A percentile compares a stretch with the other conserved stretches of the same genome.
phyloP scores from a whole-genome alignment of 768 basidiomycete genomes.

The Glaciozyma antarctica region DNA sequence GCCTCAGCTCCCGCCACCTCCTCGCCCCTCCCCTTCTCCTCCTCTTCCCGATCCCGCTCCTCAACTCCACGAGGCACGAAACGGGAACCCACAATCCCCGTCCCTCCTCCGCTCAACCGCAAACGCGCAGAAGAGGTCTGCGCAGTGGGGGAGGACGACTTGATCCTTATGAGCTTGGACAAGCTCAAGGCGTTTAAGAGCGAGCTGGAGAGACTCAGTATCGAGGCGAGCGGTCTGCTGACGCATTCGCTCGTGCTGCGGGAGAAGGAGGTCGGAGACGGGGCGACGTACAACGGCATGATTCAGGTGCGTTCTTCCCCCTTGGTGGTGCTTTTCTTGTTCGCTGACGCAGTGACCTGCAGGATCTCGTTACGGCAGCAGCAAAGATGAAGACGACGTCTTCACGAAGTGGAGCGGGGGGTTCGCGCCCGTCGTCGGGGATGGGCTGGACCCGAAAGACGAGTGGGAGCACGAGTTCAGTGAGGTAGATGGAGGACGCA shows the following conservation, averaged over 20 bases:
- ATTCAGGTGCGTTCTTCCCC: constrained; percentile 18
- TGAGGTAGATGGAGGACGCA: neutral
- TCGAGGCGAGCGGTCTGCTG: constrained; percentile 26
- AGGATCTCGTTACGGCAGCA: constrained; percentile 28
- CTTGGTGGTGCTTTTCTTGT: too few species aligned
- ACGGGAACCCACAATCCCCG: neutral
- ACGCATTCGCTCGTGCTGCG: constrained; percentile 28
- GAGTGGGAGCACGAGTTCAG: neutral
- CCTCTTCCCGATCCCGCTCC: constrained; percentile 8
- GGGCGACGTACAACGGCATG: constrained; percentile 31
- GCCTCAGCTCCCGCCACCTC: constrained; percentile 9
- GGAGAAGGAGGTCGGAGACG: constrained; percentile 30
- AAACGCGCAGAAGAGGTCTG: constrained; percentile 11
- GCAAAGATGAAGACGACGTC: constrained; percentile 27
- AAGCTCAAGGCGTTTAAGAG: constrained; percentile 6
- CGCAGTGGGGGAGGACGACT: constrained; percentile 15
- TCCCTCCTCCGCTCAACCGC: constrained; percentile 14
- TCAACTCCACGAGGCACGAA: constrained; percentile 2
- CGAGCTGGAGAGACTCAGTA: constrained; percentile 23
- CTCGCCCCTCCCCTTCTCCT: constrained; percentile 12
- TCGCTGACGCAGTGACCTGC: neutral
- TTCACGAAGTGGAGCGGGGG: neutral
- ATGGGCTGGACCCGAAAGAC: neutral
- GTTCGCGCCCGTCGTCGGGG: neutral
- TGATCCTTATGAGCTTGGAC: constrained; percentile 12